Evolutionary conservation across 1,139 yeast genomes (phyloP).

Genomic region (Candida neerlandica): DNA sequence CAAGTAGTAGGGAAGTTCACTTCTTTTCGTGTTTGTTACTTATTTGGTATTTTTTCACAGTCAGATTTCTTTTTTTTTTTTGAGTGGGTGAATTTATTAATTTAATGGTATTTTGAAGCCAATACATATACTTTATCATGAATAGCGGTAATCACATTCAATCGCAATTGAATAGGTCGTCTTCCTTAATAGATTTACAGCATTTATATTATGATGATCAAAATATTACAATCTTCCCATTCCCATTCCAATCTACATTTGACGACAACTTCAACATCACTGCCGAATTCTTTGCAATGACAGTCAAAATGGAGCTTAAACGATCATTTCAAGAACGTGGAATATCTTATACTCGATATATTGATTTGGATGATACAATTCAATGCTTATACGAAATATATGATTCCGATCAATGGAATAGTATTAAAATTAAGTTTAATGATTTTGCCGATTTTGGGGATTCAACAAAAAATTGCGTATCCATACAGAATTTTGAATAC

Average conservation of each 20-base stretch:
- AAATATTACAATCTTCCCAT: too few relatives aligned
- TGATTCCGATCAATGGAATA: neutral
- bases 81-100: too few relatives aligned
- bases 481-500: constrained; percentile 8
- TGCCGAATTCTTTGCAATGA: constrained; percentile 8
- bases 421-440: constrained; percentile 5
- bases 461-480: neutral
- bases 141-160: too few relatives aligned
- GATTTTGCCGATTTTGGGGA: constrained; percentile 11
- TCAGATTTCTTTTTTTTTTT: neutral
- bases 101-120: too few relatives aligned
- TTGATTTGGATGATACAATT: constrained; percentile 3
- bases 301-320: constrained; percentile 18
- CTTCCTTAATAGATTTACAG: neutral
- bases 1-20: neutral
- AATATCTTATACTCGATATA: constrained; percentile 15
- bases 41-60: neutral
- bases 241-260: too few relatives aligned
- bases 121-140: too few relatives aligned
- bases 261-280: too few relatives aligned
- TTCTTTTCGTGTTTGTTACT: neutral
- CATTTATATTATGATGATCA: neutral
- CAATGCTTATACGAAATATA: neutral
- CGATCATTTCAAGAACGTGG: constrained; percentile 8
- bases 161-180: neutral